A percentile compares a stretch with the other conserved stretches of the same genome.
Conservation (phyloP, 2,329 filamentous ascomycete genomes). For the Trichoderma endophyticum region DNA sequence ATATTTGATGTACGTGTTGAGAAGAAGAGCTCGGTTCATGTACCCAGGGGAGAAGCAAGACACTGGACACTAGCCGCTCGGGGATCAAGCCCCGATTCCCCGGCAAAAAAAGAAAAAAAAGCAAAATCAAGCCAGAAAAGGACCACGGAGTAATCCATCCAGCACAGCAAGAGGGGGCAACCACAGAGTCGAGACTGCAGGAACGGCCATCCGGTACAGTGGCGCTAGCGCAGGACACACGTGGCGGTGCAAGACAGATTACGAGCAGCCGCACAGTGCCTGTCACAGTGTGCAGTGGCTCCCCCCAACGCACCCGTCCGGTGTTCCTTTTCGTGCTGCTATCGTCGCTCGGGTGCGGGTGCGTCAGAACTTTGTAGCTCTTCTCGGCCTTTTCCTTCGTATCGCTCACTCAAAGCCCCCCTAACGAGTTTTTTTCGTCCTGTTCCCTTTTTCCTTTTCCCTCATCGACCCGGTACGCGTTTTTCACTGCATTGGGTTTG, state of each 20-base stretch:
- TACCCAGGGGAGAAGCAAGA: not conserved
- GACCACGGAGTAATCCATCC: not conserved
- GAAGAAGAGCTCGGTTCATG: not conserved
- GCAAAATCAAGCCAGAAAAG: not conserved
- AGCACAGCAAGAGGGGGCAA: not conserved
- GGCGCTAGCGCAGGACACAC: not conserved
- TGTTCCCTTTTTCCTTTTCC: not conserved
- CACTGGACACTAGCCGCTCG: not conserved
- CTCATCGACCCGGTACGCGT: not conserved
- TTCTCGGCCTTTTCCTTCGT: conserved; percentile 9
- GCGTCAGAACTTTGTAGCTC: conserved; percentile 13
- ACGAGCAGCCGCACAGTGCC: not conserved
- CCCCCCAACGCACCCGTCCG: not conserved
- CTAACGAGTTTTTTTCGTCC: not conserved
- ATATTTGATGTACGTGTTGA: not conserved
- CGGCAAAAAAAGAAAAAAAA: not conserved
- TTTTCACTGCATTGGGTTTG: not conserved
- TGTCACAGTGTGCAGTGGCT: not conserved
- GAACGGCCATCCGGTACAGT: conserved; percentile 1
- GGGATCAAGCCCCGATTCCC: not conserved
- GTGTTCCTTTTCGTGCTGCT: not conserved
- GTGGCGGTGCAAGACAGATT: not conserved
- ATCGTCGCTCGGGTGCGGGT: not conserved
- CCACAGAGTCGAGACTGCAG: not conserved
- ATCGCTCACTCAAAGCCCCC: not conserved